These are phyloP conservation scores for Ogataea pignaliae DNA, from an alignment of 805 yeast genomes.

Conservation along the genomic window DNA sequence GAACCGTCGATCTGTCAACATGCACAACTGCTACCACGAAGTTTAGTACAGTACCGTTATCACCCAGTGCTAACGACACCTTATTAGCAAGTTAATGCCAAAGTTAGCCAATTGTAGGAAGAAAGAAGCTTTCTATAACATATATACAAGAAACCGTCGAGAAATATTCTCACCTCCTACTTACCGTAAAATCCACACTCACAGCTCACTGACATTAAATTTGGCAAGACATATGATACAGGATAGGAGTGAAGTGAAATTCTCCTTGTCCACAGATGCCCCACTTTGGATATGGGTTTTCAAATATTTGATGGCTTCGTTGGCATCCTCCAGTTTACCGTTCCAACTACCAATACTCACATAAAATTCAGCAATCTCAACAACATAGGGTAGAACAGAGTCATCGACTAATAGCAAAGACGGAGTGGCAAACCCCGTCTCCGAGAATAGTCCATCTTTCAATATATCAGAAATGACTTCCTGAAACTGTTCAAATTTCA, in stretches of 20 bases:
- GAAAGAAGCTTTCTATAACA: too few relatives aligned
- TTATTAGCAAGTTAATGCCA: too few relatives aligned
- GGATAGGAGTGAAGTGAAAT: constrained; percentile 1
- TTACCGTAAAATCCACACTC: too few relatives aligned
- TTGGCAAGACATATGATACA: background rate
- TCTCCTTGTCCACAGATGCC: constrained; percentile 6
- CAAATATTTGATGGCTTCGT: constrained; percentile 5
- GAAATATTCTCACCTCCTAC: too few relatives aligned
- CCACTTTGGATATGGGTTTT: constrained; percentile 7
- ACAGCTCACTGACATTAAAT: background rate
- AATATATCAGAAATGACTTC: constrained; percentile 5
- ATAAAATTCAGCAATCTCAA: constrained; percentile 9
- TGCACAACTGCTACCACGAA: too few relatives aligned
- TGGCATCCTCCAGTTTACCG: constrained; percentile 9
- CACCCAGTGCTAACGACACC: too few relatives aligned
- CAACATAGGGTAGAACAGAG: constrained; percentile 6
- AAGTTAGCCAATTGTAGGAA: too few relatives aligned
- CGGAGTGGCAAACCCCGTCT: background rate
- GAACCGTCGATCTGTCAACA: too few relatives aligned
- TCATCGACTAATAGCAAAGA: constrained; percentile 8
- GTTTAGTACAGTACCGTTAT: too few relatives aligned
- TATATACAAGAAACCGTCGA: too few relatives aligned
- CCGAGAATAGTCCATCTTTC: constrained; percentile 2
- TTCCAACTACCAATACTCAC: constrained; percentile 8
- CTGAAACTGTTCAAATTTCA: constrained; percentile 13